Evolutionary conservation across 345 rosid genomes (phyloP).

Genomic region (Pugionium cornutum): DNA sequence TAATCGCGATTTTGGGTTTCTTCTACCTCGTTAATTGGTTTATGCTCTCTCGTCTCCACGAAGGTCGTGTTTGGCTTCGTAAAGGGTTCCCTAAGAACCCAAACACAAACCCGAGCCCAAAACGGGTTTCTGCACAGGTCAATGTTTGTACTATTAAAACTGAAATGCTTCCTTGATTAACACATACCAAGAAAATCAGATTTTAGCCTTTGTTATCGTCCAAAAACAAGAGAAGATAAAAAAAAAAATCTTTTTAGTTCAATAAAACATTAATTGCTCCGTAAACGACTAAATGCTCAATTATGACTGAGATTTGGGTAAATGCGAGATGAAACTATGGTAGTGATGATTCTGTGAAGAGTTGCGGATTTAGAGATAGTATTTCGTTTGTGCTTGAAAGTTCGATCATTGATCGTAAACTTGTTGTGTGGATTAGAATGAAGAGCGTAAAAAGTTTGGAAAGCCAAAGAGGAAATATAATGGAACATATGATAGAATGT

Average conservation of each 20-base stretch:
- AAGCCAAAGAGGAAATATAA: constrained; percentile 47
- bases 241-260: neutral
- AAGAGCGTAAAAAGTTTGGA: constrained; percentile 39
- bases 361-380: neutral
- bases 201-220: neutral
- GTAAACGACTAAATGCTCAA: neutral
- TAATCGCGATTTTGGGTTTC: constrained; percentile 53
- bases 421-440: constrained; percentile 37
- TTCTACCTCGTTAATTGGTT: constrained; percentile 68
- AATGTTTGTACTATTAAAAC: neutral
- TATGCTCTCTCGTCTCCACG: constrained; percentile 65
- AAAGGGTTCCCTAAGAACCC: constrained; percentile 31
- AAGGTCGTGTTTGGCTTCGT: constrained; percentile 40
- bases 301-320: neutral
- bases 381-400: neutral
- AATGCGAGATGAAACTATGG: neutral
- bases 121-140: constrained; percentile 46
- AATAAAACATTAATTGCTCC: neutral
- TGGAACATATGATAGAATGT: constrained; percentile 69
- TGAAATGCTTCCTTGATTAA: neutral
- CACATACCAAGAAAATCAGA: neutral
- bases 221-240: neutral
- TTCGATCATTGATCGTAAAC: neutral
- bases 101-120: constrained; percentile 11
- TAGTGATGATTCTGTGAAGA: neutral